Evolutionary conservation across 768 basidiomycete genomes (phyloP).

Genomic region (Rhizopogon rudus): DNA sequence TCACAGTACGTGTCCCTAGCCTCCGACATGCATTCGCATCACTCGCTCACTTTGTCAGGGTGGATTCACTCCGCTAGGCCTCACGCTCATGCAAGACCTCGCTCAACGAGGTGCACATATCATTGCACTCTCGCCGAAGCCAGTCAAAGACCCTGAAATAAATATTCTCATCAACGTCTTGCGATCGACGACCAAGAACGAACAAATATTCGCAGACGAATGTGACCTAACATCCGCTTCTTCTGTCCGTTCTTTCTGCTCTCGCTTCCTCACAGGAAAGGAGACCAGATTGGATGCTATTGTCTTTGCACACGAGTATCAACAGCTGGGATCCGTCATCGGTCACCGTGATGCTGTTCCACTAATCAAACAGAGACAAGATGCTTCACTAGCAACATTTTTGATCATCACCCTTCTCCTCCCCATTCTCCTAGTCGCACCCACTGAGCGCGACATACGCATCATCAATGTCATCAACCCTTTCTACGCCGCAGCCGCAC

Average conservation of each 20-base stretch:
- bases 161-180: conserved; percentile 63
- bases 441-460: conserved; percentile 87
- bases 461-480: conserved; percentile 84
- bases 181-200: conserved; percentile 65
- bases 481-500: conserved; percentile 79
- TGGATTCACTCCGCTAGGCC: conserved; percentile 67
- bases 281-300: conserved; percentile 74
- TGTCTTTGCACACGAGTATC: conserved; percentile 75
- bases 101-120: conserved; percentile 76
- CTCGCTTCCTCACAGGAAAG: conserved; percentile 56
- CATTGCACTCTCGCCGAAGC: conserved; percentile 64
- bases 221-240: conserved; percentile 66
- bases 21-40: not conserved
- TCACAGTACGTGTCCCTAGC: conserved; percentile 49
- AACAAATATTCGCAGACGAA: conserved; percentile 74
- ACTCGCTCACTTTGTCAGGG: conserved; percentile 41
- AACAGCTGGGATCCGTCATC: conserved; percentile 50
- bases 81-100: conserved; percentile 60
- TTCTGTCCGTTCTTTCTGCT: conserved; percentile 67
- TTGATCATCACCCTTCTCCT: conserved; percentile 74
- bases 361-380: conserved; percentile 38
- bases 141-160: conserved; percentile 43
- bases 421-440: conserved; percentile 75
- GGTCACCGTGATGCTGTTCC: conserved; percentile 22
- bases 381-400: conserved; percentile 64